These are phyloP conservation scores for Prunus campanulata DNA, from an alignment of 306 rosid species.

Conservation along the genomic window DNA sequence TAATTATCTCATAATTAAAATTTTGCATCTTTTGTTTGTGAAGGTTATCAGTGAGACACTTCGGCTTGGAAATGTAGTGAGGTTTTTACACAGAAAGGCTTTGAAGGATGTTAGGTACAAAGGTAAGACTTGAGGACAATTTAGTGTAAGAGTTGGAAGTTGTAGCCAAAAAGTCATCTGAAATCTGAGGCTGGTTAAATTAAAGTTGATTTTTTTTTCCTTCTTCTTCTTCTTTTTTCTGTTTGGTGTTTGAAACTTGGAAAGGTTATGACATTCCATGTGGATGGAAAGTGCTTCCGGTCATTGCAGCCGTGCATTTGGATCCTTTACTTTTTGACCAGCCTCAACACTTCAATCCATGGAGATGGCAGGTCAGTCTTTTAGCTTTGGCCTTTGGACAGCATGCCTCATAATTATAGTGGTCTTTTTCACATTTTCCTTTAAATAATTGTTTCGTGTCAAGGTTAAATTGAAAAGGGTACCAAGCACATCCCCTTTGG, in stretches of 20 bases:
- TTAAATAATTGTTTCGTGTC: not conserved
- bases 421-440: not conserved
- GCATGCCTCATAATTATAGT: conserved; percentile 41
- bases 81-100: conserved; percentile 95
- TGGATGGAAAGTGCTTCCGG: conserved; percentile 99
- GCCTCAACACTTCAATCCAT: conserved; percentile 92
- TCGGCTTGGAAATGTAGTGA: conserved; percentile 89
- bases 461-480: conserved; percentile 2
- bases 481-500: conserved; percentile 42
- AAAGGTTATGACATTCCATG: conserved; percentile 98
- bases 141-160: conserved; percentile 9
- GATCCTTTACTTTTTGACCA: conserved; percentile 91
- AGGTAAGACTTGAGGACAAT: conserved; percentile 44
- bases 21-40: not conserved
- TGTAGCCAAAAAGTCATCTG: conserved; percentile 15
- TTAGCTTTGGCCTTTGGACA: conserved; percentile 12
- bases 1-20: not conserved
- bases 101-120: conserved; percentile 75
- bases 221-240: not conserved
- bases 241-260: conserved; percentile 21
- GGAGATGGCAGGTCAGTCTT: conserved; percentile 97
- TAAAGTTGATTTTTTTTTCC: too few species aligned
- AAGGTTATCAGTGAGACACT: conserved; percentile 97
- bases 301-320: conserved; percentile 90
- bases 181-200: conserved; percentile 1